Evolutionary conservation across 2,329 filamentous ascomycete genomes (phyloP).

Genomic region (Colletotrichum sidae): DNA sequence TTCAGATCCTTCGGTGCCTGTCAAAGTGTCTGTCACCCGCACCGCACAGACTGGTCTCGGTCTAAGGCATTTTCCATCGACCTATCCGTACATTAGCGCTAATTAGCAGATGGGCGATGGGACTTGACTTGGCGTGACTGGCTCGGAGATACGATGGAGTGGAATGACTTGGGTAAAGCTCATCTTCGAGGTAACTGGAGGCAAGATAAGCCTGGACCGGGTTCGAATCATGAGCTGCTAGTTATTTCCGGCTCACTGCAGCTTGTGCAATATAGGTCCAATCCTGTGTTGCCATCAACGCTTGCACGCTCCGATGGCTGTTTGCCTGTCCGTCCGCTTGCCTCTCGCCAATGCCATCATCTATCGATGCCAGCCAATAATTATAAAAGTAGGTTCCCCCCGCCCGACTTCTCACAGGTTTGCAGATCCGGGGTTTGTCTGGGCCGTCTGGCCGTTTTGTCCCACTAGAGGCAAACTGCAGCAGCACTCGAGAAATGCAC

Average conservation of each 20-base stretch:
- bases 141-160: conserved; percentile 2
- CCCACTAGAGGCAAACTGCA: no score
- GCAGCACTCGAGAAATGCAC: no score
- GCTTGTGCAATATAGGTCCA: neutral
- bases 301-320: neutral
- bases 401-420: conserved; percentile 31
- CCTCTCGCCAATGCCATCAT: conserved; percentile 1
- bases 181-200: neutral
- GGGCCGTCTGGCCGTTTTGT: neutral
- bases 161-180: no score
- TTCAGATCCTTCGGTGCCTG: conserved; percentile 11
- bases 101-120: no score
- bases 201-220: neutral
- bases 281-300: neutral
- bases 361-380: neutral
- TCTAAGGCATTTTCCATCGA: neutral
- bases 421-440: conserved; percentile 34
- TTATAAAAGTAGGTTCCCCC: neutral
- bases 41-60: conserved; percentile 2
- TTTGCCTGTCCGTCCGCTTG: conserved; percentile 7
- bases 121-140: neutral
- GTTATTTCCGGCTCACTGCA: conserved; percentile 25
- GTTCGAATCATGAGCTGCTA: neutral
- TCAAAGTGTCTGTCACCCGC: conserved; percentile 5
- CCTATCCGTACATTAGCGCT: neutral